Percentiles rank a stretch among this genome's conserved stretches.
phyloP scores from a whole-genome alignment of 192 early-diverging fungal species.

The Phycomyces blakesleeanus region DNA sequence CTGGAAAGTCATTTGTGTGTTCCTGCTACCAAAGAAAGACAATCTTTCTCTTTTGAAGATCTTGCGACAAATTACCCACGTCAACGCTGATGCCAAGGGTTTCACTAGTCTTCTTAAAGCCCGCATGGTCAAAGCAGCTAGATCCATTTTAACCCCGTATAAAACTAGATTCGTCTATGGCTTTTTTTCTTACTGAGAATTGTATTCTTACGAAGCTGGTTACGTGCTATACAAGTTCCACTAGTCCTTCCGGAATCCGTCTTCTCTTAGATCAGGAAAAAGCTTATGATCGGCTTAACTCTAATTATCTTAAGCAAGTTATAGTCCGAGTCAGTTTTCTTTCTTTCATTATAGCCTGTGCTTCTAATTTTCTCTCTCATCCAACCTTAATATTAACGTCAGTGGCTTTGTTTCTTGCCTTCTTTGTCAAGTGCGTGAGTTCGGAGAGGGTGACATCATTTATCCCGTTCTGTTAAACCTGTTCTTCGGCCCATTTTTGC shows the following conservation, averaged over 20 bases:
- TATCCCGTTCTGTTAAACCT: neutral
- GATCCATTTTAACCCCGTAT: slow-evolving; percentile 6
- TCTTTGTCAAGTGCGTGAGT: neutral
- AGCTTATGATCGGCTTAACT: neutral
- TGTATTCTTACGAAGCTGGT: slow-evolving; percentile 1
- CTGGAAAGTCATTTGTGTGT: slow-evolving; percentile 13
- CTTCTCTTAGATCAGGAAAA: slow-evolving; percentile 23
- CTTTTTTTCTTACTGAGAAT: slow-evolving; percentile 18
- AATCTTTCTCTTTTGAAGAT: slow-evolving; percentile 12
- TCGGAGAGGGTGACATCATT: neutral
- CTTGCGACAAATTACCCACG: slow-evolving; percentile 10
- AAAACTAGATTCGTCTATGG: slow-evolving; percentile 17
- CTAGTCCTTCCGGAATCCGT: neutral
- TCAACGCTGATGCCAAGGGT: slow-evolving; percentile 20
- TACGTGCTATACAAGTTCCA: neutral
- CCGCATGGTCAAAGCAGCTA: neutral
- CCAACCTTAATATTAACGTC: neutral
- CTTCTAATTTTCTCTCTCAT: neutral
- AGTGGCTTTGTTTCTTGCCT: neutral
- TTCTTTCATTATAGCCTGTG: neutral
- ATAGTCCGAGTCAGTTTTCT: neutral
- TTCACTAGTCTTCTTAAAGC: neutral
- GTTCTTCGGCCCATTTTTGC: neutral
- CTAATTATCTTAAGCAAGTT: neutral
- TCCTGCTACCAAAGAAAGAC: slow-evolving; percentile 27